Evolutionary conservation across 2,329 filamentous ascomycete species (phyloP), one percentile per base, ranked within the genome.

Genomic region (Lachnum nothofagi): DNA sequence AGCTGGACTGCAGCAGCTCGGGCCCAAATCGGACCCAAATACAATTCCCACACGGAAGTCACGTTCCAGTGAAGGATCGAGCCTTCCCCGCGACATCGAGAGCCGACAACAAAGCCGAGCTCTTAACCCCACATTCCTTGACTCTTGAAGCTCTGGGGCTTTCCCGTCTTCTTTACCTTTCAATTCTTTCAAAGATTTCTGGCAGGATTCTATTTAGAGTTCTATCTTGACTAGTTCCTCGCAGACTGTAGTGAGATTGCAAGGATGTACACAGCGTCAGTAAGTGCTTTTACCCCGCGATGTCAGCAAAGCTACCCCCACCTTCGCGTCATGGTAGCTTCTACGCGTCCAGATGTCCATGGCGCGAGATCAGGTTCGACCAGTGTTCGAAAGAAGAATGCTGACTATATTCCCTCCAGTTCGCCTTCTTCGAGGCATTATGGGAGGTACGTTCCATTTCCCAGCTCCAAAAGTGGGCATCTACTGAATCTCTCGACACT

Each of bases 401-500:
- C 42, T 31, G 4, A 19, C 20, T 10, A 23, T 16, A 8, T 5
- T 39, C 19, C 19, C 16, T 40, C 22, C 10, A 49, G 0, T 84
- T 82, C 60, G 84, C 84, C 58, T 85, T 88, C 65, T 86, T 88
- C 58, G 84, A 88, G 70, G 82, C 81, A 16, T 67, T 88, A 33
- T 86, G 81, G 80, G 83, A 86, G 54, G 62, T 62, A 27, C 45
- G 56, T 53, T 67, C 35, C 16, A 8, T 7, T 4, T 6, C 8
- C 12, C 42, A 42, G 12, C n/a, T 37, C 14, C 14, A 25, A 24
- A 8, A 27, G n/a, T 14, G 14, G 25, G 29, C 19, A 49, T 31
- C 19, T 39, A 34, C 22, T 29, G 20, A 41, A 23, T 22, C 12
- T 38, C 14, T 27, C 31, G 19, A 14, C n/a, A 19, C 8, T 24